phyloP scores from a whole-genome alignment of 2,329 filamentous ascomycete genomes.

The Colletotrichum navitas region DNA sequence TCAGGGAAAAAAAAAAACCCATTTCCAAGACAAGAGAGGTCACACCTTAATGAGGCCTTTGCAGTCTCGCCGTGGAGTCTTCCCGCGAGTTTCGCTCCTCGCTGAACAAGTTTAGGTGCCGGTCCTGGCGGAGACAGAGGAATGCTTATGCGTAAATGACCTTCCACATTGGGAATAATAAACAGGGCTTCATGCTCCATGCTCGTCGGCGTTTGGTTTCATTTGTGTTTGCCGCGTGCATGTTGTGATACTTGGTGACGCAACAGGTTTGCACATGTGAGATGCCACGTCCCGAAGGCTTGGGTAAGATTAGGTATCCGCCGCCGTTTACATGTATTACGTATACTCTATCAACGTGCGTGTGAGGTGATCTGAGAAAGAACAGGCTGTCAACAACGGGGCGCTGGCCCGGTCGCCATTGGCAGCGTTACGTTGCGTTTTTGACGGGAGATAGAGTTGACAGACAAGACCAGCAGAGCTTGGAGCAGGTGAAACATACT shows the following conservation, averaged over 20 bases:
- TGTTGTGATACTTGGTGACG: neutral
- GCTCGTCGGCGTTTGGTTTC: constrained; percentile 4
- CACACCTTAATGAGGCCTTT: constrained; percentile 15
- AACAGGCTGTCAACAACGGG: constrained; percentile 7
- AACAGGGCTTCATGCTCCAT: neutral
- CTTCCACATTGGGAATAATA: constrained; percentile 22
- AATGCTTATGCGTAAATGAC: neutral
- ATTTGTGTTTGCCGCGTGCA: neutral
- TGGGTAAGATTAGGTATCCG: constrained; percentile 22
- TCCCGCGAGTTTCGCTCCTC: neutral
- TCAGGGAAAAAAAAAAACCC: neutral
- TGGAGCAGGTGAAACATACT: constrained; percentile 18
- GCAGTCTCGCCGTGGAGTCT: neutral
- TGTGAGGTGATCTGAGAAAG: neutral
- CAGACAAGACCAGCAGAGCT: constrained; percentile 22
- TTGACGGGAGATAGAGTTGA: constrained; percentile 28
- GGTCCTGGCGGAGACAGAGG: neutral
- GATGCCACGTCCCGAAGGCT: constrained; percentile 6
- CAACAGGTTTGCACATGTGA: constrained; percentile 2
- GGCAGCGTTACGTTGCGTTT: constrained; percentile 29
- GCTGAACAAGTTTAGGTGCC: neutral
- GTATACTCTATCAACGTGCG: constrained; percentile 14
- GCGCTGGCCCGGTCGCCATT: constrained; percentile 6
- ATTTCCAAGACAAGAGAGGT: constrained; percentile 9
- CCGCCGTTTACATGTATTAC: neutral